Base-by-base conservation (phyloP, 2,329 filamentous ascomycete species). In the Calonectria multiphialidica region DNA sequence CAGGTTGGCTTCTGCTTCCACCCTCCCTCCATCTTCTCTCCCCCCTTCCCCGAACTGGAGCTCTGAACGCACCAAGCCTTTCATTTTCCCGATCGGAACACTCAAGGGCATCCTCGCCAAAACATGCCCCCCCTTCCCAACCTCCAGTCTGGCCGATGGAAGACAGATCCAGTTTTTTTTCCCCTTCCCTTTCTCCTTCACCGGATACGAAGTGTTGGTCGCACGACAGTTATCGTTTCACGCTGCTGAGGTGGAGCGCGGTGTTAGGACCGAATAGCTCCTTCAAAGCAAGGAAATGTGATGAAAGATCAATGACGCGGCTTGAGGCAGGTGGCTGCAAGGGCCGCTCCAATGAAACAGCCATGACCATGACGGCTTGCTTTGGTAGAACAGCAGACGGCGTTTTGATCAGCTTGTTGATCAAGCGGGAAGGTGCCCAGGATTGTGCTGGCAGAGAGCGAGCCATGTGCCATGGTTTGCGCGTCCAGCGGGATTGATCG, bases 171-270 rank as follows among this genome's bases (percentile, higher is more conserved):
- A 59, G 23, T 59, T 59, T 59, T 28, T 40, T 15, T 37, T 10
- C 10, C 33, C 33, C 33, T 35, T 10, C 33, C 33, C 33, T 35
- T 37, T 12, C 35, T 37, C 28, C 40, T 42, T 57, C 53, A 23
- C n/a, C 30, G 53, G 53, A 21, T 40, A 33, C 18, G 53, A 59
- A 21, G 35, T 59, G 33, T 59, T 59, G 53, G 53, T 40, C 23
- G 53, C 53, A 59, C 53, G 33, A 59, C 53, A 40, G 53, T 9
- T 59, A 33, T 59, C 53, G 53, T 59, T 59, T 59, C 53, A 59
- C 53, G 10, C 33, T 30, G 23, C 35, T 40, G 37, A 49, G 53
- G 33, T 18, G 33, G 53, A 57, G 53, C 18, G 53, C 21, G n/a
- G 13, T 42, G 53, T 47, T 59, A 59, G 53, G 53, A 59, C 53